A percentile compares a stretch with the other conserved stretches of the same genome.
Conservation (phyloP, 257 asterid genomes). For the Misopates orontium region DNA sequence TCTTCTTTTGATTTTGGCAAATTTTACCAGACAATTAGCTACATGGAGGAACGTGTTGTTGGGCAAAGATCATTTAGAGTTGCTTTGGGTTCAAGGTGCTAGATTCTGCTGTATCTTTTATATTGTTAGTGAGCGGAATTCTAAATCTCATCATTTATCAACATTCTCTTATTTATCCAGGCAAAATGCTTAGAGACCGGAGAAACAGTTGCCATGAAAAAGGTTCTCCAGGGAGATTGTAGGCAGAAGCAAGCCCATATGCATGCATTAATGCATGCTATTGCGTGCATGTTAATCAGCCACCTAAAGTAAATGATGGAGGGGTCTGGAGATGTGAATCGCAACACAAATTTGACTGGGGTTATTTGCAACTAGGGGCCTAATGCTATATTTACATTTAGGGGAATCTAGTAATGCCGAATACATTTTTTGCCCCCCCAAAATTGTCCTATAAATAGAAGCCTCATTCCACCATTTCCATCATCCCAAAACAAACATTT, state of each 20-base stretch:
- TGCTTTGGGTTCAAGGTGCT: conserved; percentile 20
- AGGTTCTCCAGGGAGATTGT: conserved; percentile 98
- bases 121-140: conserved; percentile 14
- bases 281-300: no score
- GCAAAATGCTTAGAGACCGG: conserved; percentile 95
- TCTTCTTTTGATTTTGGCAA: conserved; percentile 11
- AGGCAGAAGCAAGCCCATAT: no score
- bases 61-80: conserved; percentile 95
- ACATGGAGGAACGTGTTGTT: conserved; percentile 91
- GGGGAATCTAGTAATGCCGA: no score
- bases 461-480: no score
- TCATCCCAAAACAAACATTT: no score
- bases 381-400: no score
- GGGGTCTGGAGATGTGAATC: no score
- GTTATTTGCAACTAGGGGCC: no score
- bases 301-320: no score
- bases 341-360: no score
- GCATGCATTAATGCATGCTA: conserved; percentile 91
- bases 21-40: conserved; percentile 71
- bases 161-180: conserved; percentile 44
- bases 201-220: conserved; percentile 92
- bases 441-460: no score
- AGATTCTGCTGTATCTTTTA: conserved; percentile 22
- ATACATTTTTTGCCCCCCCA: no score
- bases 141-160: conserved; percentile 24